A percentile compares a stretch with the other conserved stretches of the same genome.
phyloP scores from a whole-genome alignment of 169 alveolate genomes.

The Plasmodium coatneyi region DNA sequence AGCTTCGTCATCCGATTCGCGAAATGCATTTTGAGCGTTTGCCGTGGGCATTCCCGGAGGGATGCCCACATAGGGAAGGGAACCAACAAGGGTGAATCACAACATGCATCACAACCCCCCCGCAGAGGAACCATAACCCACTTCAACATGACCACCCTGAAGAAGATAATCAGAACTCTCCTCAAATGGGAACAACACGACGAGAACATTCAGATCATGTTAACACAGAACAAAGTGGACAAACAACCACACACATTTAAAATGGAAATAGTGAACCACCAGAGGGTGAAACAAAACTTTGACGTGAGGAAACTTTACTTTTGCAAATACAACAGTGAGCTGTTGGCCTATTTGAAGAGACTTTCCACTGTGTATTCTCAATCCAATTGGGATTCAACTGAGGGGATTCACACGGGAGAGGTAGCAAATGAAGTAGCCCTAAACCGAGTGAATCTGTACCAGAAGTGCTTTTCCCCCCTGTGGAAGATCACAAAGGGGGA shows the following conservation, averaged over 20 bases:
- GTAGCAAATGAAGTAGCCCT: not conserved
- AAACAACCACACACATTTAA: not conserved
- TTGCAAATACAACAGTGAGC: slow-evolving; percentile 37
- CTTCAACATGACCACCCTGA: not conserved
- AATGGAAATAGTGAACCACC: slow-evolving; percentile 10
- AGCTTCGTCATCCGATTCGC: not conserved
- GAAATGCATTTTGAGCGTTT: slow-evolving; percentile 16
- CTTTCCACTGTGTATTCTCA: not conserved
- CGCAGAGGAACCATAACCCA: not conserved
- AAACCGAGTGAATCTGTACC: not conserved
- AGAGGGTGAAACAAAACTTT: slow-evolving; percentile 25
- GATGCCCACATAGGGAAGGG: not conserved
- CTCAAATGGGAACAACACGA: slow-evolving; percentile 37
- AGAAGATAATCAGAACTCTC: slow-evolving; percentile 9
- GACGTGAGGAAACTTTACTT: slow-evolving; percentile 19
- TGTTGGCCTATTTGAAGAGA: not conserved
- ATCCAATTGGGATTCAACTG: not conserved
- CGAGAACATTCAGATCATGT: slow-evolving; percentile 13
- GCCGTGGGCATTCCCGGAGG: not conserved
- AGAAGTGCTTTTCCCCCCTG: not conserved
- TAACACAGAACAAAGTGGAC: not conserved
- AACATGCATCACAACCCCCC: not conserved
- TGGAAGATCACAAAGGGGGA: not conserved
- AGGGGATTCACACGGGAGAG: not conserved
- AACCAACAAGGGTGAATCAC: not conserved